Percentiles rank a stretch among this genome's conserved stretches.
phyloP scores from a whole-genome alignment of 1,284 basidiomycete species.

The Laetiporus sulphureus region DNA sequence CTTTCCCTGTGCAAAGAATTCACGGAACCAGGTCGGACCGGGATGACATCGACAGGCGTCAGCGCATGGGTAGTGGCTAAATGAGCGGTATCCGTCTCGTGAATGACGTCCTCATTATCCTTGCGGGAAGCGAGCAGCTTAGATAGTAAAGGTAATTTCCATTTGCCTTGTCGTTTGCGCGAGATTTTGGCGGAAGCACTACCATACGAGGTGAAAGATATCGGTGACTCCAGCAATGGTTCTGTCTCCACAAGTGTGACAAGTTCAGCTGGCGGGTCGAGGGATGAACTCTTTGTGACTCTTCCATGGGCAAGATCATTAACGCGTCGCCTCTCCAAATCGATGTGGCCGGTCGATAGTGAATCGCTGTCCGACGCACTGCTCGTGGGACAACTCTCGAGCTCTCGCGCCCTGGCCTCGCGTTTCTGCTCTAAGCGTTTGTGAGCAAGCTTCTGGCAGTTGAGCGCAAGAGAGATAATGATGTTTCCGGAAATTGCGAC shows the following conservation, averaged over 20 bases:
- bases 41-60: constrained; percentile 22
- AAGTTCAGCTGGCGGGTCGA: too few relatives aligned
- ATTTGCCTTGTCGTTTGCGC: not conserved
- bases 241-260: constrained; percentile 16
- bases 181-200: not conserved
- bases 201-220: too few relatives aligned
- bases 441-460: constrained; percentile 90
- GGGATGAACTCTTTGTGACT: too few relatives aligned
- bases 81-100: constrained; percentile 15
- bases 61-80: constrained; percentile 19
- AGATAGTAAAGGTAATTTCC: constrained; percentile 13
- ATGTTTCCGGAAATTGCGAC: constrained; percentile 84
- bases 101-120: constrained; percentile 5
- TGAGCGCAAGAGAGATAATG: constrained; percentile 86
- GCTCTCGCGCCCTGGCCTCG: too few relatives aligned
- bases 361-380: not conserved
- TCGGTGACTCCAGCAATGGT: constrained; percentile 16
- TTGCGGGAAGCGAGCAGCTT: constrained; percentile 8
- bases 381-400: constrained; percentile 2
- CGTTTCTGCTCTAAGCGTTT: constrained; percentile 50
- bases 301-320: too few relatives aligned
- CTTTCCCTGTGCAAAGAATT: not conserved
- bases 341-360: too few relatives aligned
- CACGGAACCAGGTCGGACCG: constrained; percentile 6
- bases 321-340: too few relatives aligned